A percentile compares a stretch with the other conserved stretches of the same genome.
These are phyloP conservation scores for Suillus bovinus DNA, from an alignment of 768 basidiomycete species.

Conservation along the genomic window DNA sequence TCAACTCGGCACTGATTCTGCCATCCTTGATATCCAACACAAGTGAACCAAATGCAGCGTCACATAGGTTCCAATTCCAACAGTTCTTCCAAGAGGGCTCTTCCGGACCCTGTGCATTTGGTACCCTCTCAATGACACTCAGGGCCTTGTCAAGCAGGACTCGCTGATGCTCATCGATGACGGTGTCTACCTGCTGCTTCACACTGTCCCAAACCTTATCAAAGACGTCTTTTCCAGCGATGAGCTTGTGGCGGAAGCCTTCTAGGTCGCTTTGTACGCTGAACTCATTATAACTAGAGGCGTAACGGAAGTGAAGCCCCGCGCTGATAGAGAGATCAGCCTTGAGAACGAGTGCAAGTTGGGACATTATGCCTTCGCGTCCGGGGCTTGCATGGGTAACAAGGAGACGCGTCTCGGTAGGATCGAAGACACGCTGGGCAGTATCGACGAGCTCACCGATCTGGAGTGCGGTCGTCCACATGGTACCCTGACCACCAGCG, in stretches of 20 bases:
- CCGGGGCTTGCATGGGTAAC: conserved; percentile 92
- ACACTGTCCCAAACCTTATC: conserved; percentile 95
- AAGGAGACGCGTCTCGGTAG: conserved; percentile 90
- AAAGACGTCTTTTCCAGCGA: conserved; percentile 77
- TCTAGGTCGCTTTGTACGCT: conserved; percentile 90
- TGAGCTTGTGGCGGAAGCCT: conserved; percentile 79
- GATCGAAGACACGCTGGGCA: conserved; percentile 90
- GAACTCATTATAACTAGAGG: conserved; percentile 96
- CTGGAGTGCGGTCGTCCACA: conserved; percentile 98
- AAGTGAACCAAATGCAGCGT: conserved; percentile 90
- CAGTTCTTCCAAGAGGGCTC: conserved; percentile 98
- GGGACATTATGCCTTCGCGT: conserved; percentile 88
- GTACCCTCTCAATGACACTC: conserved; percentile 79
- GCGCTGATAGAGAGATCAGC: conserved; percentile 94
- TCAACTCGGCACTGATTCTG: conserved; percentile 87
- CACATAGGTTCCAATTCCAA: conserved; percentile 99
- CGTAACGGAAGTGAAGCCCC: conserved; percentile 97
- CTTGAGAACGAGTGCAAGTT: conserved; percentile 87
- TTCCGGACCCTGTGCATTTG: conserved; percentile 58
- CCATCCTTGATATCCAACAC: conserved; percentile 91
- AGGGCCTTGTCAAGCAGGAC: conserved; percentile 88
- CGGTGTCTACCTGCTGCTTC: conserved; percentile 85
- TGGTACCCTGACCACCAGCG: conserved; percentile 95
- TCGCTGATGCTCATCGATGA: conserved; percentile 89
- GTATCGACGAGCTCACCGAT: conserved; percentile 98